Conservation (phyloP, 1,139 yeast genomes). For the Yamadazyma diospyri region DNA sequence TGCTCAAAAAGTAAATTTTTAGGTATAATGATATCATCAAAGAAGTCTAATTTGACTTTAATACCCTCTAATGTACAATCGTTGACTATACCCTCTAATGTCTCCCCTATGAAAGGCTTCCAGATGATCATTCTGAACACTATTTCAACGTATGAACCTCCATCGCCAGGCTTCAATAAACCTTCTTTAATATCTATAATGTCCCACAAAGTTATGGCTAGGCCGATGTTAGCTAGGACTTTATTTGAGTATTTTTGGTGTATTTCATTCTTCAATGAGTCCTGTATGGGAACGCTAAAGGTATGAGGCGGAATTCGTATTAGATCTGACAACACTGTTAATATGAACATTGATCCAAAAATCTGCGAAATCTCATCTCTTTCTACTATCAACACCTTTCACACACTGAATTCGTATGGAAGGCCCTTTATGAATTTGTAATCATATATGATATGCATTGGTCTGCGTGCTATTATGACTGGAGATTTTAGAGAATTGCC, state of each 20-base stretch:
- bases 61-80: constrained; percentile 86
- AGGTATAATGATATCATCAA: constrained; percentile 90
- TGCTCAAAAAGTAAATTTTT: constrained; percentile 76
- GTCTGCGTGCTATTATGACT: too few species aligned
- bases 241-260: constrained; percentile 83
- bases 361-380: too few species aligned
- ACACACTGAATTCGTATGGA: too few species aligned
- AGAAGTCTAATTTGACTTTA: constrained; percentile 78
- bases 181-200: constrained; percentile 80
- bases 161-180: constrained; percentile 91
- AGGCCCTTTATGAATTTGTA: too few species aligned
- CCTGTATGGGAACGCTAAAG: constrained; percentile 66
- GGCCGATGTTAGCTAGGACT: constrained; percentile 77
- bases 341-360: constrained; percentile 64
- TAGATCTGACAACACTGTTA: constrained; percentile 75
- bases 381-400: too few species aligned
- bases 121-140: constrained; percentile 75
- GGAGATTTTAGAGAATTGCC: too few species aligned
- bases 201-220: constrained; percentile 84
- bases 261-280: constrained; percentile 75
- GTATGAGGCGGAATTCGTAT: constrained; percentile 86
- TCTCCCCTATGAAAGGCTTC: constrained; percentile 92
- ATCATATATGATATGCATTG: too few species aligned
- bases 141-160: constrained; percentile 78
- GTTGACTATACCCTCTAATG: constrained; percentile 90